phyloP scores from a whole-genome alignment of 768 basidiomycete species.

The Lactifluus pinguis region DNA sequence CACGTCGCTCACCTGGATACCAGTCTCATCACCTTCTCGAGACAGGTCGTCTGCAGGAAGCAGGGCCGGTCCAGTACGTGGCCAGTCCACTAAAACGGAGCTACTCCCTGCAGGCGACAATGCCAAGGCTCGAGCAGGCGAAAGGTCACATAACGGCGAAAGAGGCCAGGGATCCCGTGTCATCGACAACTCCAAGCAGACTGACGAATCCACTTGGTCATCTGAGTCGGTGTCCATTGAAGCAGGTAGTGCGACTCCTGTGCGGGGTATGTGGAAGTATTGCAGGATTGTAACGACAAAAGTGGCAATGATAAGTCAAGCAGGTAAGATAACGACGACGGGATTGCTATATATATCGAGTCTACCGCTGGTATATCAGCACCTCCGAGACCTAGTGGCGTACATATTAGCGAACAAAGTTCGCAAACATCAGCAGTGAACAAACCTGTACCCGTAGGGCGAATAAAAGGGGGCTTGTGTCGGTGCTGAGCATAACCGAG shows the following conservation, averaged over 20 bases:
- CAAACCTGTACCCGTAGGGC: neutral
- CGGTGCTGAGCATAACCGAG: neutral
- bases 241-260: neutral
- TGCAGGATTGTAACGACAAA: neutral
- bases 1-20: neutral
- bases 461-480: neutral
- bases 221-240: neutral
- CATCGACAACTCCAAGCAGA: neutral
- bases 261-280: neutral
- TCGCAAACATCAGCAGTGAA: neutral
- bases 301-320: neutral
- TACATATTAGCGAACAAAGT: neutral
- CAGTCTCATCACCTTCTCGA: neutral
- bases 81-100: slow-evolving; percentile 5
- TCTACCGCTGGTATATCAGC: neutral
- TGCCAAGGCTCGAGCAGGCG: neutral
- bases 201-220: neutral
- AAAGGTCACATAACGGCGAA: neutral
- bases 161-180: neutral
- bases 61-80: slow-evolving; percentile 1
- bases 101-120: neutral
- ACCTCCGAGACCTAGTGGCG: neutral
- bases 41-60: neutral
- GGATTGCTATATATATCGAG: neutral
- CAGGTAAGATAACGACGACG: neutral